A percentile compares a stretch with the other conserved stretches of the same genome.
Evolutionary conservation across 768 basidiomycete species (phyloP).

Genomic region (Neoboletus magnificus): DNA sequence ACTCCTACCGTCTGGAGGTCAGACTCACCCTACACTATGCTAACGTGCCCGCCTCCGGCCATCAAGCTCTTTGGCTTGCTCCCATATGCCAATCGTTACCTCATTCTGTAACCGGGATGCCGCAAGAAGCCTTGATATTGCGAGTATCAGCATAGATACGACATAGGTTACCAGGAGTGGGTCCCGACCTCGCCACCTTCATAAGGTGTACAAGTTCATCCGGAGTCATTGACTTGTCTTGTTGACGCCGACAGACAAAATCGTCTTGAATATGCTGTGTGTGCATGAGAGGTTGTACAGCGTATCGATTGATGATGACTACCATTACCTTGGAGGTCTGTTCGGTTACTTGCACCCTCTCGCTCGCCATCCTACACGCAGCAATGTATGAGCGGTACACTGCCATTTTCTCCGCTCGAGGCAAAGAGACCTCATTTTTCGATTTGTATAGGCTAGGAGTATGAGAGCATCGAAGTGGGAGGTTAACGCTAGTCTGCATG

Average conservation of each 20-base stretch:
- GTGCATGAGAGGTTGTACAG: background rate
- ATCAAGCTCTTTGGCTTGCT: conserved; percentile 61
- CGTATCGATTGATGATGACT: background rate
- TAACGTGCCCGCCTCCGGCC: conserved; percentile 33
- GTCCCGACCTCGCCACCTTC: conserved; percentile 62
- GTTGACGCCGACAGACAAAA: conserved; percentile 51
- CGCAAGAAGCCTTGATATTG: conserved; percentile 51
- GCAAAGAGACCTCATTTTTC: conserved; percentile 41
- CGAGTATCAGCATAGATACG: conserved; percentile 1
- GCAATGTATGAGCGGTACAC: conserved; percentile 58
- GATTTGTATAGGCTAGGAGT: conserved; percentile 48
- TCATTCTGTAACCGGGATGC: conserved; percentile 55
- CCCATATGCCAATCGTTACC: conserved; percentile 61
- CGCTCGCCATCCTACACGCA: conserved; percentile 48
- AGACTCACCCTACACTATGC: conserved; percentile 9
- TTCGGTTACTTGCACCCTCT: conserved; percentile 51
- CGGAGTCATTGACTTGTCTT: conserved; percentile 38
- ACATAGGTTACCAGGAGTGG: background rate
- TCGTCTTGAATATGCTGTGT: conserved; percentile 71
- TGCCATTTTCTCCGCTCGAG: conserved; percentile 44
- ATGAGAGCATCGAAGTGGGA: conserved; percentile 44
- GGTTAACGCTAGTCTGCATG: conserved; percentile 53
- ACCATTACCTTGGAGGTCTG: conserved; percentile 54
- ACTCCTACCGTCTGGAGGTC: background rate
- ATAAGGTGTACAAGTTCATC: conserved; percentile 69